phyloP scores from a whole-genome alignment of 176 grass and related monocot genomes.

The Thinopyrum elongatum region DNA sequence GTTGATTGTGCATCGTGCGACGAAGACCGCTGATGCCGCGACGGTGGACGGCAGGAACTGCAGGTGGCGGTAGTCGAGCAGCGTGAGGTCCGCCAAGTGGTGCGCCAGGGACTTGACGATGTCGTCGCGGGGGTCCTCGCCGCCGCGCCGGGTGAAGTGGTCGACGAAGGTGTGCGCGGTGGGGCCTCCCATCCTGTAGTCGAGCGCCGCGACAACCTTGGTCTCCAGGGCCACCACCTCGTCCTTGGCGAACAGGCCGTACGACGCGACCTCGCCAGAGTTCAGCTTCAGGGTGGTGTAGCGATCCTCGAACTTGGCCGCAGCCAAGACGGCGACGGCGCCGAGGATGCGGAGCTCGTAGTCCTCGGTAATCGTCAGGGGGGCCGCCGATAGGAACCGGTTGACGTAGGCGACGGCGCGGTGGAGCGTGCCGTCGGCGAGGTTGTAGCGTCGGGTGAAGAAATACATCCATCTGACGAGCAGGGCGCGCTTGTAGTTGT shows the following conservation, averaged over 20 bases:
- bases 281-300: neutral
- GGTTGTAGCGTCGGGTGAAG: neutral
- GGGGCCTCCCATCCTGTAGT: neutral
- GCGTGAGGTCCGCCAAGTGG: neutral
- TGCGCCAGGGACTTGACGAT: neutral
- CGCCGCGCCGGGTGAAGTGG: neutral
- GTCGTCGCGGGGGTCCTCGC: no score
- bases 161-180: neutral
- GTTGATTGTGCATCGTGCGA: neutral
- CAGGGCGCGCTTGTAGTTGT: neutral
- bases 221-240: neutral
- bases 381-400: neutral
- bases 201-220: neutral
- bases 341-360: neutral
- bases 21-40: neutral
- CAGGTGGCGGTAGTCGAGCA: neutral
- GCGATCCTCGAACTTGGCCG: neutral
- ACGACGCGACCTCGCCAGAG: neutral
- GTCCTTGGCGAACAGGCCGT: neutral
- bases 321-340: neutral
- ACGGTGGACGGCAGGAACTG: neutral
- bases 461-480: neutral
- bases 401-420: neutral
- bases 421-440: neutral
- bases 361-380: no score